A percentile compares a stretch with the other conserved stretches of the same genome.
phyloP scores from a whole-genome alignment of 2,329 filamentous ascomycete genomes.

The Fusarium miscanthi region DNA sequence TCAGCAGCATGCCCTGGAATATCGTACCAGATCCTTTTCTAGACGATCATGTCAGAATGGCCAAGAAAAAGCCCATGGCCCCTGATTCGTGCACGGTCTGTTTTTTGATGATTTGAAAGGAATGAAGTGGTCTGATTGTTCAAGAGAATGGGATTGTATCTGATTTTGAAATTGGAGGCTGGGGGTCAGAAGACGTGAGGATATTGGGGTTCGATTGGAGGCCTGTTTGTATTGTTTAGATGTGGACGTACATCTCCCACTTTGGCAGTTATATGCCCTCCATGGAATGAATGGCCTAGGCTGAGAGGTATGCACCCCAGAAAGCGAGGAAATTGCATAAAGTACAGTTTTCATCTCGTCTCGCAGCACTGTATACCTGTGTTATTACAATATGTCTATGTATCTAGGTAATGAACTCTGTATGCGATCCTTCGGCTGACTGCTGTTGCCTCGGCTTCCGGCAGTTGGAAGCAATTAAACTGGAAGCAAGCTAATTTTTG shows the following conservation, averaged over 20 bases:
- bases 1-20: not conserved
- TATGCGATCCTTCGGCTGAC: not conserved
- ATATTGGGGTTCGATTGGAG: slow-evolving; percentile 1
- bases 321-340: not conserved
- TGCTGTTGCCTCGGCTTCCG: not conserved
- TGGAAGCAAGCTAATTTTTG: not conserved
- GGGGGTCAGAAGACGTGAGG: slow-evolving; percentile 20
- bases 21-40: slow-evolving; percentile 14
- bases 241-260: not conserved
- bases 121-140: slow-evolving; percentile 8
- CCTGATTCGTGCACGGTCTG: not conserved
- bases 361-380: slow-evolving; percentile 10
- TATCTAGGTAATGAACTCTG: not conserved
- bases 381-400: not conserved
- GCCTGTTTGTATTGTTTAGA: slow-evolving; percentile 8
- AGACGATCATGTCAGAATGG: slow-evolving; percentile 8
- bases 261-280: not conserved
- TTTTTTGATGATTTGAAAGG: not conserved
- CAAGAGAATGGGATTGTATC: not conserved
- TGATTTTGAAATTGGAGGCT: slow-evolving; percentile 1
- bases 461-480: not conserved
- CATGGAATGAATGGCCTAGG: not conserved
- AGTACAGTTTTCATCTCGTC: not conserved
- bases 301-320: not conserved
- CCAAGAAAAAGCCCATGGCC: not conserved